Evolutionary conservation across 495 filamentous ascomycete species (phyloP).

Genomic region (Penicillium fimorum): DNA sequence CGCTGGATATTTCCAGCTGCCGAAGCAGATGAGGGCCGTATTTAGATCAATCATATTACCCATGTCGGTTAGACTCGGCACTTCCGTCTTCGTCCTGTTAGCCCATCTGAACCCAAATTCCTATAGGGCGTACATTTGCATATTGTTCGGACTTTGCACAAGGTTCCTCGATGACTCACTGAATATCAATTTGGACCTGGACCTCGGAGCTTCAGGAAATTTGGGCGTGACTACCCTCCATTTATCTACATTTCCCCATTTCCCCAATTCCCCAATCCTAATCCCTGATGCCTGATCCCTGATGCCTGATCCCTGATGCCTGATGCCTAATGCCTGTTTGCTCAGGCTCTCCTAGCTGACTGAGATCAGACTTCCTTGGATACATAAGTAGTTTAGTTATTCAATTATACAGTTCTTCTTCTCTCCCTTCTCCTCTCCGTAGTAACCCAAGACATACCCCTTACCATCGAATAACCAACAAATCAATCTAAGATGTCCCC

Average conservation of each 20-base stretch:
- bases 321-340: background rate
- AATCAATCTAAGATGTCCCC: constrained; percentile 14
- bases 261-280: no score
- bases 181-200: background rate
- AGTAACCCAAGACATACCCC: background rate
- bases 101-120: background rate
- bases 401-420: background rate
- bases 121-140: background rate
- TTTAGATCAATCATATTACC: background rate
- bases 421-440: no score
- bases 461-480: background rate
- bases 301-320: no score
- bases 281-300: no score
- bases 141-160: background rate
- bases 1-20: no score
- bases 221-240: no score
- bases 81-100: background rate
- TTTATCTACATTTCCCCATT: no score
- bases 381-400: background rate
- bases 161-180: background rate
- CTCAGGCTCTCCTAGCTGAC: background rate
- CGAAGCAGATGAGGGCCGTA: background rate
- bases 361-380: background rate
- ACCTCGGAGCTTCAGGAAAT: background rate
- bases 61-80: background rate